Percentiles rank a stretch among this genome's conserved stretches.
These are phyloP conservation scores for Syzygium syzygioides DNA, from an alignment of 441 rosid genomes.

Conservation along the genomic window DNA sequence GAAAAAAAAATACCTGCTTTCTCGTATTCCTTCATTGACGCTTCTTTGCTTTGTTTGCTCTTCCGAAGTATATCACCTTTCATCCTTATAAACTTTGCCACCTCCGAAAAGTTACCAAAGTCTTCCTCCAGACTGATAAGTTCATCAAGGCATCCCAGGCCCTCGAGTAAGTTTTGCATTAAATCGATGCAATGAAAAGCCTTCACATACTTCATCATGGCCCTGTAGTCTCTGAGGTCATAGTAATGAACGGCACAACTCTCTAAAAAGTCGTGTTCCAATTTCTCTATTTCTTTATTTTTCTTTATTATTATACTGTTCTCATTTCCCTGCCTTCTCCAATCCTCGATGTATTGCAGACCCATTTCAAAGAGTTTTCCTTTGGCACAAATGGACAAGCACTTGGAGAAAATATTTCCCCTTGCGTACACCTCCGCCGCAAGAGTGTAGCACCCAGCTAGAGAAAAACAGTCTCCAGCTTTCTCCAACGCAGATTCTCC, in stretches of 20 bases:
- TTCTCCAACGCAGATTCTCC: slow-evolving; percentile 19
- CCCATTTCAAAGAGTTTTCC: slow-evolving; percentile 39
- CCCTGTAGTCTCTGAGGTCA: slow-evolving; percentile 8
- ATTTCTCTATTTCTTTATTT: slow-evolving; percentile 17
- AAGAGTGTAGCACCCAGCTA: background rate
- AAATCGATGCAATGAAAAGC: too few species aligned
- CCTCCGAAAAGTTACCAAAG: slow-evolving; percentile 32
- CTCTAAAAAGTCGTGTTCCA: slow-evolving; percentile 33
- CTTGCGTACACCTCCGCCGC: too few species aligned
- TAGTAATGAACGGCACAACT: slow-evolving; percentile 31
- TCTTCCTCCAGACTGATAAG: slow-evolving; percentile 30
- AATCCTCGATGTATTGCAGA: slow-evolving; percentile 25
- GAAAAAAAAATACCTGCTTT: background rate
- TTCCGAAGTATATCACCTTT: slow-evolving; percentile 32
- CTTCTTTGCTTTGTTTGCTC: background rate
- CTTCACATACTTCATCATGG: too few species aligned
- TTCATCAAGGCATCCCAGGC: too few species aligned
- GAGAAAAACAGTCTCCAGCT: slow-evolving; percentile 7
- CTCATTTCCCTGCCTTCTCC: slow-evolving; percentile 23
- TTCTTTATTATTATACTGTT: slow-evolving; percentile 4
- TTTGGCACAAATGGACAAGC: slow-evolving; percentile 26
- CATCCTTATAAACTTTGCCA: slow-evolving; percentile 30
- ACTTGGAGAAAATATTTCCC: slow-evolving; percentile 13
- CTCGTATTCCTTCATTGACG: too few species aligned
- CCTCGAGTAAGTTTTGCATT: too few species aligned